Percentiles rank a stretch among this genome's conserved stretches.
Conservation (phyloP, 805 yeast genomes). For the Cyberlindnera japonica region DNA sequence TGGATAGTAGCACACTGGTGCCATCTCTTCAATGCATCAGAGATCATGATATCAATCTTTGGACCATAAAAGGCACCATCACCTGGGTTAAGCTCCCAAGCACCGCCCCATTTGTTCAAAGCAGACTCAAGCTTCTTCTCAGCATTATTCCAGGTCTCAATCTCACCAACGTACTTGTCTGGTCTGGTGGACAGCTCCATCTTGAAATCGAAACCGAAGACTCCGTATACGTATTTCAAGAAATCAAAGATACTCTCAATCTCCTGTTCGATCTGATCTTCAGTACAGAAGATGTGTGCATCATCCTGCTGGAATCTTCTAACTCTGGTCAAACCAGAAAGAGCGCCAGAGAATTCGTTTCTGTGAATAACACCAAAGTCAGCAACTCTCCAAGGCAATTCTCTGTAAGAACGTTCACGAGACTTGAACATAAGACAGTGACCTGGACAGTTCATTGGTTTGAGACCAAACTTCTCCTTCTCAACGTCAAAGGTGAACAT, state of each 20-base stretch:
- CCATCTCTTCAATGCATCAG: slow-evolving; percentile 94
- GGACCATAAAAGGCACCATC: slow-evolving; percentile 98
- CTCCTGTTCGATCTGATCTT: slow-evolving; percentile 85
- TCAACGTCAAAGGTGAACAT: slow-evolving; percentile 97
- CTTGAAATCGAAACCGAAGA: slow-evolving; percentile 91
- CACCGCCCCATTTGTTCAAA: slow-evolving; percentile 78
- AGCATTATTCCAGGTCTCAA: slow-evolving; percentile 92
- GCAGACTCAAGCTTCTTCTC: slow-evolving; percentile 82
- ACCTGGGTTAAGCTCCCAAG: slow-evolving; percentile 94
- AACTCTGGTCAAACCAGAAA: slow-evolving; percentile 92
- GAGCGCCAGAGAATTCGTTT: slow-evolving; percentile 94
- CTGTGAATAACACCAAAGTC: slow-evolving; percentile 97
- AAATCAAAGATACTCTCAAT: slow-evolving; percentile 83
- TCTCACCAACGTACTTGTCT: slow-evolving; percentile 90
- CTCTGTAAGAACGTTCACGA: slow-evolving; percentile 93
- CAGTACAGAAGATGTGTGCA: slow-evolving; percentile 95
- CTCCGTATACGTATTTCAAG: slow-evolving; percentile 80
- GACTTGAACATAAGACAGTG: slow-evolving; percentile 91
- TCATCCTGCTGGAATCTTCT: slow-evolving; percentile 99
- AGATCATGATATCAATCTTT: slow-evolving; percentile 93
- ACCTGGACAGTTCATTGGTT: slow-evolving; percentile 92
- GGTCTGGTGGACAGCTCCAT: slow-evolving; percentile 98
- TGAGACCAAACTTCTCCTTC: slow-evolving; percentile 90
- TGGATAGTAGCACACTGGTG: slow-evolving; percentile 99
- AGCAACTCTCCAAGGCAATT: slow-evolving; percentile 98